A percentile compares a stretch with the other conserved stretches of the same genome.
Evolutionary conservation across 306 rosid genomes (phyloP).

Genomic region (Dryas drummondii): DNA sequence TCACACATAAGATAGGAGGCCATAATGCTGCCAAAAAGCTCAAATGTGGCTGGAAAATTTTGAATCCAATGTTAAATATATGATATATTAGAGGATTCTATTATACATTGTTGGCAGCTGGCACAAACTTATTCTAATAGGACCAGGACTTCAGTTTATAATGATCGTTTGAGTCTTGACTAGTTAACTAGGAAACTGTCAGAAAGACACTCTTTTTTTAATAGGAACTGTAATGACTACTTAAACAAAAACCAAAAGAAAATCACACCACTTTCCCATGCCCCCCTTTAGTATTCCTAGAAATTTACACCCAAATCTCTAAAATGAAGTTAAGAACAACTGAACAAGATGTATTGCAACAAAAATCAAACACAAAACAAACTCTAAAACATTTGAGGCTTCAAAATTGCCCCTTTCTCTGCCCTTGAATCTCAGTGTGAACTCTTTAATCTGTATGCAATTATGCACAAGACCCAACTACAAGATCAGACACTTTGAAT

Average conservation of each 20-base stretch:
- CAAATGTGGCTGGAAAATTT: neutral
- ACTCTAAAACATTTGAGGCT: conserved; percentile 13
- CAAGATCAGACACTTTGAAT: conserved; percentile 10
- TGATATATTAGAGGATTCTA: neutral
- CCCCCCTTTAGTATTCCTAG: conserved; percentile 15
- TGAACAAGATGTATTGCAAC: neutral
- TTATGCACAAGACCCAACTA: conserved; percentile 23
- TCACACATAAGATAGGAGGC: neutral
- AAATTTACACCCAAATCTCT: conserved; percentile 33
- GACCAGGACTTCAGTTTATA: neutral
- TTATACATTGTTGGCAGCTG: neutral
- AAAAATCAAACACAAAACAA: conserved; percentile 27
- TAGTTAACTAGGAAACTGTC: neutral
- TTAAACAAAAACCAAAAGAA: conserved; percentile 6
- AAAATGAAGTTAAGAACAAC: neutral
- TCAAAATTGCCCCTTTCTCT: conserved; percentile 20
- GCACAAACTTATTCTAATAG: neutral
- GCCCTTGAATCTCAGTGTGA: neutral
- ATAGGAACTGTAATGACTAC: conserved; percentile 15
- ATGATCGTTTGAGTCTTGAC: neutral
- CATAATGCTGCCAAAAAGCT: neutral
- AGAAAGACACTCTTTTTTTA: neutral
- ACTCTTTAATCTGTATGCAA: conserved; percentile 18
- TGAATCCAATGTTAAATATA: neutral
- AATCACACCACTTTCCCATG: conserved; percentile 35